Conservation (phyloP, 106 monocot species). For the Dioscorea zingiberensis region DNA sequence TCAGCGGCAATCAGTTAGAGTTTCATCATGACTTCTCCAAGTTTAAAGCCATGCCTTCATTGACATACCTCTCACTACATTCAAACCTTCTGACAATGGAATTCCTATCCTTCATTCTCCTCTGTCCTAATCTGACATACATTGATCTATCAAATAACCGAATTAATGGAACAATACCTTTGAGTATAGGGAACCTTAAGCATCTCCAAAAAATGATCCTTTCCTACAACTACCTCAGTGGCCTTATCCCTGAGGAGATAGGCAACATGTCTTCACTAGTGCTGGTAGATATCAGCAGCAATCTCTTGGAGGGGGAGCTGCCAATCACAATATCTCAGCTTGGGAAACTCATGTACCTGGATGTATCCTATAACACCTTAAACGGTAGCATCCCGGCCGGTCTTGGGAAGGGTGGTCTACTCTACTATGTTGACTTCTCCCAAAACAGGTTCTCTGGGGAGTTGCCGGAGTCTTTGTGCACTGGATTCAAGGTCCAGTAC, state of each 20-base stretch:
- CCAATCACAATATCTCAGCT: not conserved
- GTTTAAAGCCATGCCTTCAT: too few species aligned
- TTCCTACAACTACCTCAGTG: conserved; percentile 50
- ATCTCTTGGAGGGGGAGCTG: not conserved
- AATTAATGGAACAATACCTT: conserved; percentile 41
- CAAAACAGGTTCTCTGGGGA: conserved; percentile 51
- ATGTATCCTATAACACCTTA: conserved; percentile 31
- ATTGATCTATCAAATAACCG: too few species aligned
- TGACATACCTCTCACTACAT: too few species aligned
- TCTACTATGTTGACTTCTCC: conserved; percentile 23
- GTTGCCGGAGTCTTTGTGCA: conserved; percentile 44
- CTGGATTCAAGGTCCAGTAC: conserved; percentile 19
- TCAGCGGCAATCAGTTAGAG: conserved; percentile 53
- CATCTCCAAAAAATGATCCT: conserved; percentile 41
- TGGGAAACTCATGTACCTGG: not conserved
- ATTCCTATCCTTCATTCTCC: too few species aligned
- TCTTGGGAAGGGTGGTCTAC: conserved; percentile 23
- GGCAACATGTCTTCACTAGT: too few species aligned
- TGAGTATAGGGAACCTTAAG: conserved; percentile 34
- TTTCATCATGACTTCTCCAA: too few species aligned
- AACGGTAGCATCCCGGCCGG: conserved; percentile 26
- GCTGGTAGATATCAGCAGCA: too few species aligned
- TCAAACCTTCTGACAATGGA: too few species aligned
- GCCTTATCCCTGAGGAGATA: conserved; percentile 26
- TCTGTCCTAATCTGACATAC: too few species aligned